Evolutionary conservation across 352 stramenopile genomes (phyloP).

Genomic region (Aphanomyces cochlioides): DNA sequence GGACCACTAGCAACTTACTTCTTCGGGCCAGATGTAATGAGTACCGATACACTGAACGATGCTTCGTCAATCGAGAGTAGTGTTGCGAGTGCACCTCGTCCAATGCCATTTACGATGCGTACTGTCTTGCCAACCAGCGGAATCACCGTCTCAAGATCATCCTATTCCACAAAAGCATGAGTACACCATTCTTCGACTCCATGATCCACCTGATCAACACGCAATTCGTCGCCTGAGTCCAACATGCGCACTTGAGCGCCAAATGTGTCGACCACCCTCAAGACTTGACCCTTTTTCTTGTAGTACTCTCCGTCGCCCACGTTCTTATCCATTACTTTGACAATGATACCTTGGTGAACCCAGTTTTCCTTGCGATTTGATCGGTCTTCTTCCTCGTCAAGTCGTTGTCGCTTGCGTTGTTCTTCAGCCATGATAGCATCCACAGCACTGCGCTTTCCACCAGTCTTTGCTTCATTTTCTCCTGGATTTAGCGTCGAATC

Average conservation of each 20-base stretch:
- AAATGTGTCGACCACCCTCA: slow-evolving; percentile 75
- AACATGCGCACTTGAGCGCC: slow-evolving; percentile 76
- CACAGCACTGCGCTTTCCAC: slow-evolving; percentile 34
- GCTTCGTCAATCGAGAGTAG: slow-evolving; percentile 70
- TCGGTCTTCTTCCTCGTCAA: slow-evolving; percentile 43
- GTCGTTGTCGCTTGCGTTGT: slow-evolving; percentile 42
- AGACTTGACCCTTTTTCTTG: slow-evolving; percentile 83
- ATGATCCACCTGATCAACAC: slow-evolving; percentile 45
- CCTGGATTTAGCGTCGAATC: background rate
- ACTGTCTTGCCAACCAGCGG: slow-evolving; percentile 60
- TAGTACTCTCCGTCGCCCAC: slow-evolving; percentile 82
- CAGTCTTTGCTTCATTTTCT: background rate
- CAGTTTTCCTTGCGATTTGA: slow-evolving; percentile 84
- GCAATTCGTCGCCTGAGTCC: slow-evolving; percentile 75
- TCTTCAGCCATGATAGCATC: slow-evolving; percentile 65
- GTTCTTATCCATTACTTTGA: slow-evolving; percentile 93
- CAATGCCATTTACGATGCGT: slow-evolving; percentile 72
- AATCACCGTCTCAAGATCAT: slow-evolving; percentile 89
- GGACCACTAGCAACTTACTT: slow-evolving; percentile 36
- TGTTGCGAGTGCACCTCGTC: slow-evolving; percentile 52
- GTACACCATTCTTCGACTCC: background rate
- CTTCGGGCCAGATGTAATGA: slow-evolving; percentile 55
- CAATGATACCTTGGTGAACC: slow-evolving; percentile 87
- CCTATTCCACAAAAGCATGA: slow-evolving; percentile 38
- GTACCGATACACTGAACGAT: slow-evolving; percentile 61